Conservation (phyloP, 2,329 filamentous ascomycete species). For the Cercospora sojina region DNA sequence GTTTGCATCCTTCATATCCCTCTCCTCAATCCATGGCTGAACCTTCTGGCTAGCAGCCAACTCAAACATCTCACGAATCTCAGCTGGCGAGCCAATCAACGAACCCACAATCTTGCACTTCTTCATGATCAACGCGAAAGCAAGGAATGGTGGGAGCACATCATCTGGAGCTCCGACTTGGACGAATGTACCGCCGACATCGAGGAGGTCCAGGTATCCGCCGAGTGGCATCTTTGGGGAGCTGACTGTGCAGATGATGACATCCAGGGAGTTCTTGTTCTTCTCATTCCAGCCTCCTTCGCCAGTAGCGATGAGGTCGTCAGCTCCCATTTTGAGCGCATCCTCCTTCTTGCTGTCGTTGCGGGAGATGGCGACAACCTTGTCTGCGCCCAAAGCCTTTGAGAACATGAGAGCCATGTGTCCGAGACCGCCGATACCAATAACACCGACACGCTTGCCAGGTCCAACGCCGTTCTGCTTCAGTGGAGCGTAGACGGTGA, state of each 20-base stretch:
- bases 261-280: slow-evolving; percentile 53
- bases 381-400: slow-evolving; percentile 67
- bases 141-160: slow-evolving; percentile 54
- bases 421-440: slow-evolving; percentile 62
- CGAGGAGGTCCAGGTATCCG: slow-evolving; percentile 61
- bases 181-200: slow-evolving; percentile 61
- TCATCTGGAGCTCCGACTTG: slow-evolving; percentile 66
- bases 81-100: slow-evolving; percentile 53
- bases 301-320: slow-evolving; percentile 57
- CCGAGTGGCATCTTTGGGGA: slow-evolving; percentile 61
- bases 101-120: slow-evolving; percentile 48
- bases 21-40: slow-evolving; percentile 62
- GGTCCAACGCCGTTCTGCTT: slow-evolving; percentile 65
- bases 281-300: slow-evolving; percentile 60
- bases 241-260: slow-evolving; percentile 61
- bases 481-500: slow-evolving; percentile 71
- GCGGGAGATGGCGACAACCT: slow-evolving; percentile 66
- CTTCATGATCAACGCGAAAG: slow-evolving; percentile 59
- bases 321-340: slow-evolving; percentile 62
- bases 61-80: slow-evolving; percentile 62
- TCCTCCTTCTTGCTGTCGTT: slow-evolving; percentile 59
- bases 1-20: slow-evolving; percentile 60
- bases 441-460: slow-evolving; percentile 68
- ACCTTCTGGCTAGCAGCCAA: slow-evolving; percentile 60
- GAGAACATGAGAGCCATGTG: slow-evolving; percentile 72